Evolutionary conservation across 2,329 filamentous ascomycete species (phyloP), one percentile per base, ranked within the genome.

Genomic region (Diaporthe ampelina): DNA sequence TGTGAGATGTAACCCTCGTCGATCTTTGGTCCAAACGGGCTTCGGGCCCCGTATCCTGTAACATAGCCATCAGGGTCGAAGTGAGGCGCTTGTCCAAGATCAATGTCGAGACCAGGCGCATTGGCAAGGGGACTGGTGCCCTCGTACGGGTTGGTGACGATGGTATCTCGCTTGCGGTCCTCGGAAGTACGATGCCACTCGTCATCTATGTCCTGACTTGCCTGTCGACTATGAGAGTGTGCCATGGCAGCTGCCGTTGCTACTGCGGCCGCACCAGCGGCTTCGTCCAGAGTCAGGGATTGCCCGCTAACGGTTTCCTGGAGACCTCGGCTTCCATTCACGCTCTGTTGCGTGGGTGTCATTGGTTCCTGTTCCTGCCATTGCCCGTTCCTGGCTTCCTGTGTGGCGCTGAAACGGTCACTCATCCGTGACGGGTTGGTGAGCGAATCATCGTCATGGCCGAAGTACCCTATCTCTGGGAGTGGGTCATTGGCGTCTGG

Each of bases 1-100:
- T 91, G 94, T 32, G 96, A 97, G 77, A 96, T 95, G 84, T 98
- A 98, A 10, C 95, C 96, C 85, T 98, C 96, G 80, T 98, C 94
- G 70, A 85, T 86, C 81, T 92, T 94, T 75, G 88, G 87, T 57
- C 87, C 90, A 78, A 87, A 82, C 65, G 90, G 89, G 80, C 92
- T 88, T 82, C 90, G 84, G 77, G 89, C 83, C 81, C 88, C 80
- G 83, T 89, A 87, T 77, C 85, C 81, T 78, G 84, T 81, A 72
- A 83, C 82, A 76, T 87, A 89, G 48, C 78, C 77, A 21, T 81
- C 78, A 56, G 77, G 74, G 56, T 83, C 82, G 45, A 85, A 84
- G 15, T 70, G 68, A 21, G 74, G 72, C 26, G 72, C 73, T 77
- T 77, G 32, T 78, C 77, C 11, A 79, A 80, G 24, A 75, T 75